phyloP scores from a whole-genome alignment of 2,329 filamentous ascomycete species.

The Colletotrichum higginsianum region DNA sequence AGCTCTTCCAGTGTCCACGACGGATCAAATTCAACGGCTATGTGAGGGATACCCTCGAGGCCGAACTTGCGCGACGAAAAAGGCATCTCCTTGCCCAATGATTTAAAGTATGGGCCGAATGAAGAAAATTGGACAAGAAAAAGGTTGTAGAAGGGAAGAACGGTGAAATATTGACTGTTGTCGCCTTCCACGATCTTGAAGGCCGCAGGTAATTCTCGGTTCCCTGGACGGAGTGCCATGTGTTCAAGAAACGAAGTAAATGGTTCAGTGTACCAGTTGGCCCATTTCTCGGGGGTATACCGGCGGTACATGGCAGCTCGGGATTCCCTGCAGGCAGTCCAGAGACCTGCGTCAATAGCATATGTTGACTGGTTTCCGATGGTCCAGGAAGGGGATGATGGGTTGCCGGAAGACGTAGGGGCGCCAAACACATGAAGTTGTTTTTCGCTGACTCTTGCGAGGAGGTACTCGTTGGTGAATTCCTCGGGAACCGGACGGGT shows the following conservation, averaged over 20 bases:
- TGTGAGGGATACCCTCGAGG: neutral
- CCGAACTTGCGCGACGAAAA: neutral
- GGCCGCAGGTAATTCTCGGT: neutral
- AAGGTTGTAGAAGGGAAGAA: neutral
- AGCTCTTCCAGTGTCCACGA: constrained; percentile 1
- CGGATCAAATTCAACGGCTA: neutral
- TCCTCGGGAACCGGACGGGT: fast-evolving
- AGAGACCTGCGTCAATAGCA: constrained; percentile 1
- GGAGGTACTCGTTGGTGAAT: neutral
- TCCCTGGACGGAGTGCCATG: neutral
- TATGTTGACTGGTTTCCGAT: neutral
- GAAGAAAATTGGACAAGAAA: neutral
- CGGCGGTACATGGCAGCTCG: constrained; percentile 12
- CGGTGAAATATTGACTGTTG: neutral
- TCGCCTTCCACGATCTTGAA: neutral
- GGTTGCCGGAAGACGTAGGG: fast-evolving
- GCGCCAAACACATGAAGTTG: neutral
- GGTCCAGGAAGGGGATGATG: neutral
- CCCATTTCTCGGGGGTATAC: neutral
- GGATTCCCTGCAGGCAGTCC: constrained; percentile 20
- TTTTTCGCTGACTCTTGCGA: fast-evolving
- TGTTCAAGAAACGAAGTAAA: neutral
- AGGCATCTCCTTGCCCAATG: fast-evolving
- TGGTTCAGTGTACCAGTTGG: neutral
- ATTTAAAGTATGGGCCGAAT: fast-evolving